phyloP scores from a whole-genome alignment of 345 rosid genomes.

The Ricinus communis region DNA sequence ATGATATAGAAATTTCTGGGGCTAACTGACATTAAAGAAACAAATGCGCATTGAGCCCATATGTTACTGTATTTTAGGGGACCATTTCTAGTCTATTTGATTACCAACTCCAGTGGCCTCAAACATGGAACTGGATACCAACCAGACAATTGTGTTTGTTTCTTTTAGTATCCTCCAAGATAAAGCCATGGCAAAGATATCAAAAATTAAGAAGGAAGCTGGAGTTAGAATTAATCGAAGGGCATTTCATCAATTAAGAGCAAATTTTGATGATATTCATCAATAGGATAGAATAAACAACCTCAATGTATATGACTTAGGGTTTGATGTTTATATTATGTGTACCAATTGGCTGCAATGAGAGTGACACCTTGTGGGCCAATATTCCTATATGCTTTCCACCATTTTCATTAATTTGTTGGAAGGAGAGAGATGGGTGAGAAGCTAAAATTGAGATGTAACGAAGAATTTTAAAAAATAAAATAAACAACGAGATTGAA shows the following conservation, averaged over 20 bases:
- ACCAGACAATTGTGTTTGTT: no score
- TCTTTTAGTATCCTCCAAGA: neutral
- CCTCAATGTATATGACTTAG: no score
- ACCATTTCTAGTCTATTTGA: neutral
- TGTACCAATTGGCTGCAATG: constrained; percentile 7
- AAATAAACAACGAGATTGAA: no score
- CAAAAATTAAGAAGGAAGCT: no score
- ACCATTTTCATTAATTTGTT: constrained; percentile 13
- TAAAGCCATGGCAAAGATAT: no score
- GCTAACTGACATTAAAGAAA: neutral
- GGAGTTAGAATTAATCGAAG: no score
- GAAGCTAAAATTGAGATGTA: constrained; percentile 2
- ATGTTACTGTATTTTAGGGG: neutral
- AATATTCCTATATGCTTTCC: constrained; percentile 1
- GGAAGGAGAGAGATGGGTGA: no score
- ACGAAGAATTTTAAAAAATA: neutral
- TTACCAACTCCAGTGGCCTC: no score
- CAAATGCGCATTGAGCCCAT: neutral
- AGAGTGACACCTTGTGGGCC: constrained; percentile 15
- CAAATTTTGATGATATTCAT: no score
- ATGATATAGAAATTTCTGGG: neutral
- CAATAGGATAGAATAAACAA: no score
- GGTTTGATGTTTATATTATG: no score
- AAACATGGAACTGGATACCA: neutral
- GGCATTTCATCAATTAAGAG: no score